Conservation (phyloP, 495 filamentous ascomycete species). For the Platismatia glauca region DNA sequence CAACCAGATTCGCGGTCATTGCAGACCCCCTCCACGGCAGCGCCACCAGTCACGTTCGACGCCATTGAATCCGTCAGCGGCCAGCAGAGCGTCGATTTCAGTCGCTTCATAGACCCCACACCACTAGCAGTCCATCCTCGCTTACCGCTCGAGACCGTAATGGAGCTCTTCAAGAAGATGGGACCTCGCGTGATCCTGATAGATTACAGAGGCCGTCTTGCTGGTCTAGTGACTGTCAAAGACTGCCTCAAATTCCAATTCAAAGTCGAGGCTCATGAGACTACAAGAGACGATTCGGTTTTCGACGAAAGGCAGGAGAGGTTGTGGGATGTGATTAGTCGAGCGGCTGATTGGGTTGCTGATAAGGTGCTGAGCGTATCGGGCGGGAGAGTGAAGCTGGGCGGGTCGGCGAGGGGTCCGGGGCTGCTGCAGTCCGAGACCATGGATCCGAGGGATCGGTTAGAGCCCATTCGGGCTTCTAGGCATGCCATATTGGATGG, state of each 20-base stretch:
- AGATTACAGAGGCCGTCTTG: constrained; percentile 75
- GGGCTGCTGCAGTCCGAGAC: constrained; percentile 23
- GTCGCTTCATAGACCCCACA: constrained; percentile 79
- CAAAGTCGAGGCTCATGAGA: constrained; percentile 86
- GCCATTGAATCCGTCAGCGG: constrained; percentile 49
- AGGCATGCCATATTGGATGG: constrained; percentile 50
- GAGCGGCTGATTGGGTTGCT: constrained; percentile 47
- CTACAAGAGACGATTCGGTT: constrained; percentile 43
- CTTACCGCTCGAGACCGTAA: constrained; percentile 89
- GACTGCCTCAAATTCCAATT: constrained; percentile 97
- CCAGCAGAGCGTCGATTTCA: constrained; percentile 65
- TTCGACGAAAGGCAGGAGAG: constrained; percentile 48
- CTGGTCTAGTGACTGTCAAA: constrained; percentile 88
- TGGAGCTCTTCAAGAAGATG: constrained; percentile 99
- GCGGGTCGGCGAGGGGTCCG: constrained; percentile 18
- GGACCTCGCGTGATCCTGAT: constrained; percentile 89
- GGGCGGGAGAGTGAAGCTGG: constrained; percentile 34
- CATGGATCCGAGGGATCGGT: constrained; percentile 26
- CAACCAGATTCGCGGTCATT: constrained; percentile 44
- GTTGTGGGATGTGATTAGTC: constrained; percentile 57
- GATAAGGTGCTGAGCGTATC: constrained; percentile 39
- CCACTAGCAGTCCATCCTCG: constrained; percentile 87
- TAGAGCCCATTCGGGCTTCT: constrained; percentile 15
- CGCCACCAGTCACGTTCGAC: constrained; percentile 53
- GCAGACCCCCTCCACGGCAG: constrained; percentile 28